These are phyloP conservation scores for Euclidium syriacum DNA, from an alignment of 345 rosid species.

Conservation along the genomic window DNA sequence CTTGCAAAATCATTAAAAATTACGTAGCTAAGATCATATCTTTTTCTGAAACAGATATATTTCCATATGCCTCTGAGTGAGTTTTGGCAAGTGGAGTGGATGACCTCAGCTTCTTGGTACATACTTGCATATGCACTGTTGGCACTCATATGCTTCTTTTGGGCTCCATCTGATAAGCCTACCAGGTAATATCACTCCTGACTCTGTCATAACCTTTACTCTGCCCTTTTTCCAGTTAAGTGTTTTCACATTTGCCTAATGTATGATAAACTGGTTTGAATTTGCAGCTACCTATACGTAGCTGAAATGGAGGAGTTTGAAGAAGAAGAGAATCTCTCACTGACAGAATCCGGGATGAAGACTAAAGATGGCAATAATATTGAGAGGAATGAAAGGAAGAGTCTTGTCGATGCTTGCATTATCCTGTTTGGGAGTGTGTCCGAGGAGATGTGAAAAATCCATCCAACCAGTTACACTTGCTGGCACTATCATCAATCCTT, in stretches of 20 bases:
- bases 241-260: no score
- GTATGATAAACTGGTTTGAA: no score
- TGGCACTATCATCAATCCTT: background rate
- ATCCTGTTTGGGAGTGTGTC: background rate
- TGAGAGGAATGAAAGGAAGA: constrained; percentile 32
- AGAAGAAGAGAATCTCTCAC: constrained; percentile 57
- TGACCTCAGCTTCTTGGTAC: constrained; percentile 71
- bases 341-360: constrained; percentile 38
- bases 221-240: no score
- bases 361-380: constrained; percentile 12
- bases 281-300: constrained; percentile 50
- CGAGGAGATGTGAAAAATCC: background rate
- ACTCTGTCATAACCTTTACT: background rate
- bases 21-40: background rate
- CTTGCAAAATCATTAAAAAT: background rate
- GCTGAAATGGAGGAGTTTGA: constrained; percentile 47
- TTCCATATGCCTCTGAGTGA: constrained; percentile 69
- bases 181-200: constrained; percentile 47
- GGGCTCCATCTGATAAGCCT: constrained; percentile 78
- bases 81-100: constrained; percentile 80
- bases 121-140: constrained; percentile 54
- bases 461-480: background rate
- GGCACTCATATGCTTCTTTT: constrained; percentile 59
- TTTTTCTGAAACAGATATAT: constrained; percentile 47
- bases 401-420: background rate